phyloP scores from a whole-genome alignment of 805 yeast species.

The Nakazawaea ambrosiae region DNA sequence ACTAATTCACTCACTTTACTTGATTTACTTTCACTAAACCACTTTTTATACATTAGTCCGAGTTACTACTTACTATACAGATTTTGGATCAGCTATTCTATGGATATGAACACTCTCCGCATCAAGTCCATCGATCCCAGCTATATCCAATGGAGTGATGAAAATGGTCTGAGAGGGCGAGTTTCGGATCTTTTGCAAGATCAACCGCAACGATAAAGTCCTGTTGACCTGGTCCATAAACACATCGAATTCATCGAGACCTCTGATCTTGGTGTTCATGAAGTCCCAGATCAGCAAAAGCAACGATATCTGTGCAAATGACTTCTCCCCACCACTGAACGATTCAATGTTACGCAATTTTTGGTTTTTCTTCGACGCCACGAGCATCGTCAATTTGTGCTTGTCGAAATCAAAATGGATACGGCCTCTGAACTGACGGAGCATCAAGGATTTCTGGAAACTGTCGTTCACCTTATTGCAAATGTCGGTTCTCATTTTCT shows the following conservation, averaged over 20 bases:
- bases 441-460: constrained; percentile 52
- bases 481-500: constrained; percentile 30
- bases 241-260: constrained; percentile 95
- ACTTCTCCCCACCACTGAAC: constrained; percentile 94
- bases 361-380: constrained; percentile 53
- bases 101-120: constrained; percentile 54
- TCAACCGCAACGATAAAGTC: constrained; percentile 65
- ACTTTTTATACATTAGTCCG: too few species aligned
- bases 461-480: constrained; percentile 44
- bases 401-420: constrained; percentile 54
- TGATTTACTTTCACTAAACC: too few species aligned
- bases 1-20: too few species aligned
- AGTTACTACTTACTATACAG: too few species aligned
- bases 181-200: constrained; percentile 55
- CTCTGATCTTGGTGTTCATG: constrained; percentile 82
- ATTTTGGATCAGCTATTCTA: constrained; percentile 40
- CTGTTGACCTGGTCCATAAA: constrained; percentile 95
- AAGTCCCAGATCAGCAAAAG: constrained; percentile 87
- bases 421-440: constrained; percentile 70
- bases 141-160: constrained; percentile 90
- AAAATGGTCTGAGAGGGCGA: constrained; percentile 80
- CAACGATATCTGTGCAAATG: constrained; percentile 86
- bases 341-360: constrained; percentile 68
- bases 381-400: constrained; percentile 47
- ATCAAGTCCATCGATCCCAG: constrained; percentile 55